Conservation (phyloP, 83 land plant species). For the Thuja plicata region DNA sequence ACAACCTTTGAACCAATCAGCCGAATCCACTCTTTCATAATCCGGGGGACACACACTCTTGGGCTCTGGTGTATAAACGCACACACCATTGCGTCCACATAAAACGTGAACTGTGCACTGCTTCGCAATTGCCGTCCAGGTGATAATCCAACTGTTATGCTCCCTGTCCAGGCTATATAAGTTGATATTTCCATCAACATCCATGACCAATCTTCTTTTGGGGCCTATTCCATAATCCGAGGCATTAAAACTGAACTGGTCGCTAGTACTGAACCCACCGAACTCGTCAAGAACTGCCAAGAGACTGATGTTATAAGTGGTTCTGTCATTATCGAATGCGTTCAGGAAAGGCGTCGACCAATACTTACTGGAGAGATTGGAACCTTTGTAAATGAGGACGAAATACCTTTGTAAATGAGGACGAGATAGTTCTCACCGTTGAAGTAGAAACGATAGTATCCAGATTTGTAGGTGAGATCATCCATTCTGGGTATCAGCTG, state of each 20-base stretch:
- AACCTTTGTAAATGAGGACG: not conserved
- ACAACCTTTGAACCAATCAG: not conserved
- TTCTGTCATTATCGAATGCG: not conserved
- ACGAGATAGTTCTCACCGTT: not conserved
- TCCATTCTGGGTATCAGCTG: not conserved
- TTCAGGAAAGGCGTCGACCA: not conserved
- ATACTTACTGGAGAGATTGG: not conserved
- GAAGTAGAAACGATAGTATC: not conserved
- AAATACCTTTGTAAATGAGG: too few species aligned
- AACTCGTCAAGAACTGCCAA: not conserved
- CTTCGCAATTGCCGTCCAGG: too few species aligned
- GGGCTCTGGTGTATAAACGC: not conserved
- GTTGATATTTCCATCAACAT: not conserved
- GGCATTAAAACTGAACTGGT: constrained; percentile 21
- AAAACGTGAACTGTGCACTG: constrained; percentile 5
- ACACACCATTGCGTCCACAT: constrained; percentile 19
- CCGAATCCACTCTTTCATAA: too few species aligned
- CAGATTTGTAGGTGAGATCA: not conserved
- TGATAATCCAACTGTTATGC: too few species aligned
- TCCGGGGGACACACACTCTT: too few species aligned
- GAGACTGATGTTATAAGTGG: not conserved
- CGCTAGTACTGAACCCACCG: constrained; percentile 23
- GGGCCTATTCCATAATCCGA: constrained; percentile 23
- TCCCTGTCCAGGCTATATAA: too few species aligned
- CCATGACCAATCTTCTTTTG: too few species aligned